Percentiles rank a stretch among this genome's conserved stretches.
Evolutionary conservation across 225 moss, liverwort and hornwort species (phyloP).

Genomic region (Lunularia cruciata): DNA sequence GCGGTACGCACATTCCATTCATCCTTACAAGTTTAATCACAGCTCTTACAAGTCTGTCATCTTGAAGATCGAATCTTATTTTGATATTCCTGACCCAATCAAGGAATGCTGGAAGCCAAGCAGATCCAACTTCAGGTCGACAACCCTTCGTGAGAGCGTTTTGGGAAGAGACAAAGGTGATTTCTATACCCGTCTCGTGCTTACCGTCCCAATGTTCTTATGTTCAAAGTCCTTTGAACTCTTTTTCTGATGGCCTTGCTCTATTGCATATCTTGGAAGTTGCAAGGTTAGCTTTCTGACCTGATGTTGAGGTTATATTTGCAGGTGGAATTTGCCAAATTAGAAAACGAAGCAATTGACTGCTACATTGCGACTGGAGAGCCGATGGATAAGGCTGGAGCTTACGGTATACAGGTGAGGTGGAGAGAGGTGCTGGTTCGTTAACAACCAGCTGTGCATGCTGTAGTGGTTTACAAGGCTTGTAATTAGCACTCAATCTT

Average conservation of each 20-base stretch:
- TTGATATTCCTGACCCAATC: neutral
- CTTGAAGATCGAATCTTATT: too few species aligned
- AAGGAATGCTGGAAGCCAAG: neutral
- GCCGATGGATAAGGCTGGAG: conserved; percentile 98
- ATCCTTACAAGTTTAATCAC: neutral
- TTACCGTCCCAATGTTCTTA: neutral
- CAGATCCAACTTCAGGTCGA: conserved; percentile 56
- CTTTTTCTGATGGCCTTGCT: too few species aligned
- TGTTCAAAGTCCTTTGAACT: too few species aligned
- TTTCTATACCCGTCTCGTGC: neutral
- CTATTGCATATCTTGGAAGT: too few species aligned
- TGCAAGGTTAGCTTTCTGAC: neutral
- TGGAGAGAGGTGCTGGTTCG: neutral
- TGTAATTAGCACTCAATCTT: neutral
- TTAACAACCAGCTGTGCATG: too few species aligned
- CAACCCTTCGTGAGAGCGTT: conserved; percentile 68
- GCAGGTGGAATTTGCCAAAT: conserved; percentile 82
- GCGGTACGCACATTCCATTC: conserved; percentile 44
- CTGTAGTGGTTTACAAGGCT: neutral
- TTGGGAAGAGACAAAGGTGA: conserved; percentile 86
- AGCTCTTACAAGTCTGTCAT: neutral
- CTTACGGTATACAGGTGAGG: conserved; percentile 91
- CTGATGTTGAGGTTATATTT: neutral
- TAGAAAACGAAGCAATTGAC: conserved; percentile 76
- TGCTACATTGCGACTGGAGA: conserved; percentile 91